These are phyloP conservation scores for Chrysopogon serrulatus DNA, from an alignment of 176 grass and related monocot species.

Conservation along the genomic window DNA sequence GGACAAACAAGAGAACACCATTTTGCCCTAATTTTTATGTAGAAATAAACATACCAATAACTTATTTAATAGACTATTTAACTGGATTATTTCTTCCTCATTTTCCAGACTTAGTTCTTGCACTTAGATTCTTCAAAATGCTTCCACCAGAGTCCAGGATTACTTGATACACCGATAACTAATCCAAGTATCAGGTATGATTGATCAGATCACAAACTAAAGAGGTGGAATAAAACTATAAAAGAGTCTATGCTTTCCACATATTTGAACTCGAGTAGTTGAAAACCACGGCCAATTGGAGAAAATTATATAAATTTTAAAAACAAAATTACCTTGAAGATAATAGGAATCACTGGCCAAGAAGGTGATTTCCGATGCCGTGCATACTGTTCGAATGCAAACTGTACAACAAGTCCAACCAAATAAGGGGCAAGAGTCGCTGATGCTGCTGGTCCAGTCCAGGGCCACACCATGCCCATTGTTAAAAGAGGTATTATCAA, in stretches of 20 bases:
- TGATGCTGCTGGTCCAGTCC: constrained; percentile 95
- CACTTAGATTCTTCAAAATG: background rate
- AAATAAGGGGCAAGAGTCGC: constrained; percentile 96
- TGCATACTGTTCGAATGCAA: constrained; percentile 89
- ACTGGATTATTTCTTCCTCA: background rate
- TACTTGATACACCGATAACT: background rate
- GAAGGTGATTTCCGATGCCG: constrained; percentile 73
- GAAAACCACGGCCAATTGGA: too few species aligned
- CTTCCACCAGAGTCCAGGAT: background rate
- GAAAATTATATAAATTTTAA: too few species aligned
- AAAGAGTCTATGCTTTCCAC: background rate
- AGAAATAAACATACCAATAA: background rate
- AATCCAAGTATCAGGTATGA: background rate
- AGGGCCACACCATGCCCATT: constrained; percentile 98
- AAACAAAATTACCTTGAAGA: constrained; percentile 71
- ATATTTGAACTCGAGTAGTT: background rate
- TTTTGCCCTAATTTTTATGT: background rate
- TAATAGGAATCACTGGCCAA: constrained; percentile 88
- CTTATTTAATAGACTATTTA: background rate
- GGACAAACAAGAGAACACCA: background rate
- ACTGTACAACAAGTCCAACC: constrained; percentile 90
- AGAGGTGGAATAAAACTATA: background rate
- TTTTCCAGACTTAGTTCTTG: background rate
- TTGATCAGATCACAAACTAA: constrained; percentile 1
- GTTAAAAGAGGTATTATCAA: constrained; percentile 93